Evolutionary conservation across 139 green algal species (phyloP), one percentile per base, ranked within the genome.

Genomic region (Chlamydomonas eustigma): DNA sequence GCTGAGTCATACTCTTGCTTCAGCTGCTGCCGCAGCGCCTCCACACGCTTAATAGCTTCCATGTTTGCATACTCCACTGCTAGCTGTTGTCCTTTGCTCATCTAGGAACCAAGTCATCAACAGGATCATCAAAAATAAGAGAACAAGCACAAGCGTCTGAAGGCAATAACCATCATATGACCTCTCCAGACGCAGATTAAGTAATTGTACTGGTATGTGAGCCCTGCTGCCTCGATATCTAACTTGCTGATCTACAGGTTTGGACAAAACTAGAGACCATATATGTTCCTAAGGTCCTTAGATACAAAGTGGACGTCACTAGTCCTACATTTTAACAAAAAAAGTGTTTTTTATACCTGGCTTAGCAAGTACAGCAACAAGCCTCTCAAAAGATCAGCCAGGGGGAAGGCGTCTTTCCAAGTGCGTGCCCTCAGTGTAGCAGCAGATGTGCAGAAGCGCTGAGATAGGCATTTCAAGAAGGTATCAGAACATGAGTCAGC

Each of bases 301-400:
- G n/a, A n/a, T n/a, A n/a, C n/a, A n/a, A n/a, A n/a, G n/a, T n/a
- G n/a, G n/a, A n/a, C n/a, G n/a, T n/a, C n/a, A n/a, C n/a, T n/a
- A n/a, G n/a, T n/a, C n/a, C n/a, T n/a, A n/a, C n/a, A n/a, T n/a
- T n/a, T n/a, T n/a, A n/a, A n/a, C n/a, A n/a, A n/a, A n/a, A n/a
- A n/a, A n/a, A n/a, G n/a, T n/a, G n/a, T n/a, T n/a, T n/a, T n/a
- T n/a, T n/a, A n/a, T n/a, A 58, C 44, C 44, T 58, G 44, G 44
- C 44, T 58, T 18, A 82, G 39, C 32, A 85, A 31, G 67, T 85
- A 81, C 73, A 74, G 22, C 67, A 85, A 63, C 33, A 82, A 50
- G 36, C 80, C 80, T 2, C 80, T 75, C 76, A 85, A 66, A 39
- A 85, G 80, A 76, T 85, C 80, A 34, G 81, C 76, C 37, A 85